Conservation (phyloP, 306 rosid genomes). For the Castanea mollissima region DNA sequence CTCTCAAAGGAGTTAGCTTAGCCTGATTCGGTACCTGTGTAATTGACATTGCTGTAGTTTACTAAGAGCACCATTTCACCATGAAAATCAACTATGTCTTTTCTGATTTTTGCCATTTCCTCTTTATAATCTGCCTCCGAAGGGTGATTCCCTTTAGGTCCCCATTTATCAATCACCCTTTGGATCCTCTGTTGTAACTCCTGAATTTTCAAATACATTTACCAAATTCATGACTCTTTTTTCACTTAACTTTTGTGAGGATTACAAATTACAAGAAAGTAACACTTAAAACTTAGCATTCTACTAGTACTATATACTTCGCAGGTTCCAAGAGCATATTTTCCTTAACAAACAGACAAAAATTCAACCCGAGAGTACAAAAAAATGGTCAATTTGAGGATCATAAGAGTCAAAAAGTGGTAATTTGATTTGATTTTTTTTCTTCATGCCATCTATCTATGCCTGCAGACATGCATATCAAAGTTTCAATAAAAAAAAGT, state of each 20-base stretch:
- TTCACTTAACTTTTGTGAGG: not conserved
- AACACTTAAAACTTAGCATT: not conserved
- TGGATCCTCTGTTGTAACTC: conserved; percentile 66
- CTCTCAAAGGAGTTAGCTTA: not conserved
- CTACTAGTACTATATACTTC: too few species aligned
- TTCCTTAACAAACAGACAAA: too few species aligned
- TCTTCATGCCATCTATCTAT: too few species aligned
- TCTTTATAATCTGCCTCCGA: conserved; percentile 41
- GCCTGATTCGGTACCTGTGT: conserved; percentile 52
- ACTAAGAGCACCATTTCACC: conserved; percentile 90
- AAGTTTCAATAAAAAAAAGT: too few species aligned
- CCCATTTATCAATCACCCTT: conserved; percentile 53
- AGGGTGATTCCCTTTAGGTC: conserved; percentile 50
- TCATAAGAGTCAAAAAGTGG: not conserved
- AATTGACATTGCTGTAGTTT: conserved; percentile 84
- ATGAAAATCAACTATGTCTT: conserved; percentile 82
- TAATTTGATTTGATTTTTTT: not conserved
- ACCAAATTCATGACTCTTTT: not conserved
- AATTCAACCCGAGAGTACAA: not conserved
- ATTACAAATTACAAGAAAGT: not conserved
- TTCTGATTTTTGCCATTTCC: conserved; percentile 67
- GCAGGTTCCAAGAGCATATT: too few species aligned
- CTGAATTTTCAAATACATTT: conserved; percentile 32
- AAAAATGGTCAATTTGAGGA: not conserved
- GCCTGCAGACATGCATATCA: too few species aligned